These are phyloP conservation scores for Solanum etuberosum DNA, from an alignment of 257 asterid genomes.

Conservation along the genomic window DNA sequence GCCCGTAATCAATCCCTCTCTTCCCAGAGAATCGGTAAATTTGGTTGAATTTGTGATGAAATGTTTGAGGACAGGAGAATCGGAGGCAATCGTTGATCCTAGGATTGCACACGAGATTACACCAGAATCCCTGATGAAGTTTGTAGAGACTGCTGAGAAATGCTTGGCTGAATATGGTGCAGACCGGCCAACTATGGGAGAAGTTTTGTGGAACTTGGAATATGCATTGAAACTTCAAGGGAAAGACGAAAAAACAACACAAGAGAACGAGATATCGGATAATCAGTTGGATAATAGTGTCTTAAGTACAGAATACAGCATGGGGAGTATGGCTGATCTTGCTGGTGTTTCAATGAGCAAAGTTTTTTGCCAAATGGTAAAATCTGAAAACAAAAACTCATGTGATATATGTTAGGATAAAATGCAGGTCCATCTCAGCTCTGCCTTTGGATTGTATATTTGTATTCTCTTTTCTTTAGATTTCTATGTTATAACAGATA, in stretches of 20 bases:
- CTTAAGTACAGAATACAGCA: slow-evolving; percentile 8
- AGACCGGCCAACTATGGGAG: slow-evolving; percentile 31
- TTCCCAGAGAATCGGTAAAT: slow-evolving; percentile 17
- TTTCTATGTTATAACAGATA: not conserved
- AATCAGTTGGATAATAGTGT: not conserved
- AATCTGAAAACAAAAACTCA: slow-evolving; percentile 8
- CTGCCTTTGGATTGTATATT: not conserved
- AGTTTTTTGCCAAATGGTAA: slow-evolving; percentile 30
- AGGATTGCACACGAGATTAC: slow-evolving; percentile 5
- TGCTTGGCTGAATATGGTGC: slow-evolving; percentile 27
- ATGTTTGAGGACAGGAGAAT: slow-evolving; percentile 3
- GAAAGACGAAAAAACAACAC: not conserved
- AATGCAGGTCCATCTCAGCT: not conserved
- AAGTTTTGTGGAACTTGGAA: slow-evolving; percentile 37
- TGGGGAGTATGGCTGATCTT: slow-evolving; percentile 22
- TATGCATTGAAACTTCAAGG: slow-evolving; percentile 20
- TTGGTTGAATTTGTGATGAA: slow-evolving; percentile 23
- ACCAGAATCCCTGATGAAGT: slow-evolving; percentile 18
- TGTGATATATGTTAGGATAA: not conserved
- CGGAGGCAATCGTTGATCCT: slow-evolving; percentile 14
- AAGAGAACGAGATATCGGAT: not conserved
- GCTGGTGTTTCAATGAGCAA: slow-evolving; percentile 25
- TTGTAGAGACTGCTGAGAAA: slow-evolving; percentile 21
- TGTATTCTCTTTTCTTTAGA: not conserved
- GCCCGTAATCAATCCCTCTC: slow-evolving; percentile 31